Evolutionary conservation across 352 stramenopile genomes (phyloP).

Genomic region (Pythium dissimile): DNA sequence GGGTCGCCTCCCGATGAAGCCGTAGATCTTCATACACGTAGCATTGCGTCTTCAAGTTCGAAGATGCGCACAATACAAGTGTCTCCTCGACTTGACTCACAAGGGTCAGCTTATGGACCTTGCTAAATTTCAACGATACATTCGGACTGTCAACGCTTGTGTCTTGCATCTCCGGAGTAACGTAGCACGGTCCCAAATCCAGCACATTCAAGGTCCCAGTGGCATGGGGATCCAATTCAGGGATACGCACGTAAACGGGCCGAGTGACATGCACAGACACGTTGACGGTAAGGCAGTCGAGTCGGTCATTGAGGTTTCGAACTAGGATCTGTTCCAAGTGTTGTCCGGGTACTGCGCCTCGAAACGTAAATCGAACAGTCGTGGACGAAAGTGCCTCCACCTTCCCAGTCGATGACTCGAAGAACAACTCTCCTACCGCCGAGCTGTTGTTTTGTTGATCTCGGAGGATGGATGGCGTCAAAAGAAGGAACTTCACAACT

Average conservation of each 20-base stretch:
- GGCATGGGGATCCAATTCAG: constrained; percentile 70
- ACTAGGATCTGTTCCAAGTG: constrained; percentile 79
- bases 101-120: constrained; percentile 82
- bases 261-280: constrained; percentile 64
- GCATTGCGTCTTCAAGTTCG: constrained; percentile 87
- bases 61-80: constrained; percentile 74
- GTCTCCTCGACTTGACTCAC: constrained; percentile 75
- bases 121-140: constrained; percentile 78
- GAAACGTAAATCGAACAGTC: constrained; percentile 68
- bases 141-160: constrained; percentile 71
- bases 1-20: constrained; percentile 65
- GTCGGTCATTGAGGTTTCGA: constrained; percentile 76
- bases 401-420: constrained; percentile 70
- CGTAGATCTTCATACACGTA: constrained; percentile 82
- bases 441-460: constrained; percentile 8
- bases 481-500: constrained; percentile 66
- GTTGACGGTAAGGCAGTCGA: constrained; percentile 69
- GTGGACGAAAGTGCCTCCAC: constrained; percentile 49
- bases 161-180: constrained; percentile 84
- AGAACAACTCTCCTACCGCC: constrained; percentile 58
- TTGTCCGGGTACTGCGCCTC: constrained; percentile 55
- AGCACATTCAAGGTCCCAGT: constrained; percentile 75
- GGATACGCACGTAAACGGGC: constrained; percentile 82
- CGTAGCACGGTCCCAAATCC: constrained; percentile 77
- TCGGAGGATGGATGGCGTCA: constrained; percentile 33